Base-by-base conservation (phyloP, 2,329 filamentous ascomycete species). In the Lizonia empirigonia region DNA sequence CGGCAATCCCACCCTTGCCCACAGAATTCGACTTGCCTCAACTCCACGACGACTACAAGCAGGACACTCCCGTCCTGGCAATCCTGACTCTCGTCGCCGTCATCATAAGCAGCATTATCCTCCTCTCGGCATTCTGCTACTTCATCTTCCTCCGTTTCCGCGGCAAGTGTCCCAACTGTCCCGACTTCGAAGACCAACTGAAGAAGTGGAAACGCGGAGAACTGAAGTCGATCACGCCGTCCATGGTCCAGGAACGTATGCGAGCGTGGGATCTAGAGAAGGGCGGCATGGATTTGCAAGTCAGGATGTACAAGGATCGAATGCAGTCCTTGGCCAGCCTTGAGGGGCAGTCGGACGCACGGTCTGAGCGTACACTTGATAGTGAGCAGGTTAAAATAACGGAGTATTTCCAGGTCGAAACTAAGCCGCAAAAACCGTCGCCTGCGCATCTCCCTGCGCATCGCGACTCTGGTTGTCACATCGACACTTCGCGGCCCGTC, bases 131-230 rank as follows among this genome's bases (percentile, higher is more conserved):
- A 16, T 16, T 47, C 2, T 4, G n/a, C 10, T 52, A 38, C 32
- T 47, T 37, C 15, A 15, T 52, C 20, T 9, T 42, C 20, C 32
- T 47, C 1, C 42, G 42, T 22, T 23, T 18, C 33, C 22, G 26
- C 4, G 33, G 42, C 3, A 24, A 27, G 27, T 46, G 41, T 26
- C 15, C 29, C 7, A 22, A 33, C 7, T 52, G 42, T 8, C 13
- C 26, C 10, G 13, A 10, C 2, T 26, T 18, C 27, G 22, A 42
- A 9, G 19, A 24, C 5, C 15, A 46, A 13, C 27, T 47, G 16
- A 16, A 10, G 6, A 52, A 52, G 37, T 42, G 30, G 23, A 30
- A 46, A 26, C 23, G 29, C 5, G 37, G 37, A 8, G 33, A 39
- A 1, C 6, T 46, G 13, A 26, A 29, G 20, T 24, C 3, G 2